Evolutionary conservation across 352 stramenopile genomes (phyloP).

Genomic region (Aphanomyces astaci): DNA sequence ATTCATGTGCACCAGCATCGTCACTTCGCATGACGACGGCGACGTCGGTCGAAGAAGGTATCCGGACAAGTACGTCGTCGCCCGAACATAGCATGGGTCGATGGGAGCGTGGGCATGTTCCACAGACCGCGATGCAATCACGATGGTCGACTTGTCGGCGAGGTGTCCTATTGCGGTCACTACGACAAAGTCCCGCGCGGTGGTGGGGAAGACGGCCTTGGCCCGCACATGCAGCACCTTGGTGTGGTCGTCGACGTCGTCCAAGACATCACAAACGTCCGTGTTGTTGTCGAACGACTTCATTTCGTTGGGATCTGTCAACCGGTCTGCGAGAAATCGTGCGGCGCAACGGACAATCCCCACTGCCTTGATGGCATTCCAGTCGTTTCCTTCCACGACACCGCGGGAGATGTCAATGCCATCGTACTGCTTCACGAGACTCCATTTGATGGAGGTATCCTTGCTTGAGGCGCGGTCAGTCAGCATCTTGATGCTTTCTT

Average conservation of each 20-base stretch:
- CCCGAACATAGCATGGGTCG: slow-evolving; percentile 57
- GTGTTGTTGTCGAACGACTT: slow-evolving; percentile 79
- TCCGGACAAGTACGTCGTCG: slow-evolving; percentile 56
- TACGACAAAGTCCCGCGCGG: slow-evolving; percentile 63
- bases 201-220: slow-evolving; percentile 72
- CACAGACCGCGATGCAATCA: slow-evolving; percentile 63
- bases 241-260: slow-evolving; percentile 40
- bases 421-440: slow-evolving; percentile 48
- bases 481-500: slow-evolving; percentile 52
- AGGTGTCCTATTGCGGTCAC: slow-evolving; percentile 44
- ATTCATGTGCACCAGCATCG: slow-evolving; percentile 66
- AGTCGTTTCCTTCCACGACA: slow-evolving; percentile 49
- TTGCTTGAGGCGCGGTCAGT: slow-evolving; percentile 50
- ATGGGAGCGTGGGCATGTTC: slow-evolving; percentile 36
- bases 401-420: slow-evolving; percentile 55
- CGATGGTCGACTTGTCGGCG: slow-evolving; percentile 42
- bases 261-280: slow-evolving; percentile 32
- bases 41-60: slow-evolving; percentile 66
- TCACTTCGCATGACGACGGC: slow-evolving; percentile 51
- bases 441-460: slow-evolving; percentile 66
- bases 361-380: slow-evolving; percentile 60
- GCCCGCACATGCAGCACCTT: slow-evolving; percentile 63
- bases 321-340: slow-evolving; percentile 39
- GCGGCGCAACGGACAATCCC: slow-evolving; percentile 50
- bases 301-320: slow-evolving; percentile 54